These are phyloP conservation scores for Solanum pennellii DNA, from an alignment of 257 asterid genomes.

Conservation along the genomic window DNA sequence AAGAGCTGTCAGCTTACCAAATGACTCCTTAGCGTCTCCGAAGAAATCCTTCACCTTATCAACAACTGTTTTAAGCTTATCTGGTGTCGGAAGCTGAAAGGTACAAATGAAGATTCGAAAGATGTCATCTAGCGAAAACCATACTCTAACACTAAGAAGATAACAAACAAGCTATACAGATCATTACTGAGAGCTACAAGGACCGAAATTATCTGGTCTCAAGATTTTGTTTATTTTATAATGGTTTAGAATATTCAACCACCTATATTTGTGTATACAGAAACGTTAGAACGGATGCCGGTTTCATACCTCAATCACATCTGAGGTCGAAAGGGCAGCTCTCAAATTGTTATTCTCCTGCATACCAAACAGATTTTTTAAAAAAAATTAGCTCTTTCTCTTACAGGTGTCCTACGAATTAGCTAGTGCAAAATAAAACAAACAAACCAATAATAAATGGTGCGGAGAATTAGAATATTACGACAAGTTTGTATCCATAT, in stretches of 20 bases:
- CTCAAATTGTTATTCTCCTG: conserved; percentile 81
- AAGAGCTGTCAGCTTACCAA: conserved; percentile 73
- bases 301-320: conserved; percentile 66
- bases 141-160: not conserved
- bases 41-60: conserved; percentile 91
- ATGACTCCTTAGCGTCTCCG: conserved; percentile 86
- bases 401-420: not conserved
- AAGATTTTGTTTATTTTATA: not conserved
- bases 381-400: not conserved
- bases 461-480: conserved; percentile 33
- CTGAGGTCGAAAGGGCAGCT: conserved; percentile 58
- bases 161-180: not conserved
- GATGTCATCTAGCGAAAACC: not conserved
- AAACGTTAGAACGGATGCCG: not conserved
- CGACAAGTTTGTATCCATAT: conserved; percentile 96
- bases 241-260: not conserved
- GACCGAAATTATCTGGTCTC: not conserved
- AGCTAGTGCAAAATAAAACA: not conserved
- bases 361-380: not conserved
- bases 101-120: not conserved
- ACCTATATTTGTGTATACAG: not conserved
- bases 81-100: conserved; percentile 69
- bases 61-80: conserved; percentile 74
- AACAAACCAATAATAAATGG: not conserved
- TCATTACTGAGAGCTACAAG: not conserved